These are phyloP conservation scores for Cystobasidium ongulense DNA, from an alignment of 768 basidiomycete genomes.

Conservation along the genomic window DNA sequence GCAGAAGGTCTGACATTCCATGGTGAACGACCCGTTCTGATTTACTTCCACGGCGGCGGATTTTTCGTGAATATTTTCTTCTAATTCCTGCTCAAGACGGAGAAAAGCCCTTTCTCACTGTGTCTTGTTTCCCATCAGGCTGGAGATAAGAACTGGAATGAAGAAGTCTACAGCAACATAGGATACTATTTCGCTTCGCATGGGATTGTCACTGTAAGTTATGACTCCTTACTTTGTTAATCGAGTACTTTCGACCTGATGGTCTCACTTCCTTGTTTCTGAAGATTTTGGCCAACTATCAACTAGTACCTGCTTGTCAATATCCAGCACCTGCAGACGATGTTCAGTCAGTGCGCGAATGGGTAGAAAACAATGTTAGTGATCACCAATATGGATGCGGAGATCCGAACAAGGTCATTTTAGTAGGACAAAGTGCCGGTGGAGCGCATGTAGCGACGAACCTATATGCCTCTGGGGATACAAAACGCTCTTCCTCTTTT, in stretches of 20 bases:
- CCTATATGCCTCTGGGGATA: constrained; percentile 8
- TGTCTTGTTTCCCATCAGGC: too few species aligned
- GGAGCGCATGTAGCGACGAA: constrained; percentile 31
- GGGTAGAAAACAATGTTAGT: constrained; percentile 24
- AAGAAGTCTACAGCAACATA: constrained; percentile 29
- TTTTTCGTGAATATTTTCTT: background rate
- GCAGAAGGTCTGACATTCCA: background rate
- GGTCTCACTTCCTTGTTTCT: too few species aligned
- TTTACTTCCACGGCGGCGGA: constrained; percentile 29
- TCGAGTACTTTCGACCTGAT: too few species aligned
- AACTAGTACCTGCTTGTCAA: constrained; percentile 15
- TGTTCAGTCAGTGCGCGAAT: constrained; percentile 15
- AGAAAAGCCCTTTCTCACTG: too few species aligned
- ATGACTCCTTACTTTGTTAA: too few species aligned
- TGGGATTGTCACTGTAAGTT: constrained; percentile 8
- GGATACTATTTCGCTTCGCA: constrained; percentile 23
- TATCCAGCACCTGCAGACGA: constrained; percentile 24
- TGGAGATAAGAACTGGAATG: constrained; percentile 24
- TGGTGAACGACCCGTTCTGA: constrained; percentile 1
- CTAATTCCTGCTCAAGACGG: too few species aligned
- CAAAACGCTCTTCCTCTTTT: background rate
- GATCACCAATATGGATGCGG: background rate
- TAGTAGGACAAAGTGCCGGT: constrained; percentile 21
- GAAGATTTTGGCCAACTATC: constrained; percentile 23
- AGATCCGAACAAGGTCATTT: constrained; percentile 5